These are phyloP conservation scores for Diutina mesorugosa DNA, from an alignment of 1,139 yeast genomes.

Conservation along the genomic window DNA sequence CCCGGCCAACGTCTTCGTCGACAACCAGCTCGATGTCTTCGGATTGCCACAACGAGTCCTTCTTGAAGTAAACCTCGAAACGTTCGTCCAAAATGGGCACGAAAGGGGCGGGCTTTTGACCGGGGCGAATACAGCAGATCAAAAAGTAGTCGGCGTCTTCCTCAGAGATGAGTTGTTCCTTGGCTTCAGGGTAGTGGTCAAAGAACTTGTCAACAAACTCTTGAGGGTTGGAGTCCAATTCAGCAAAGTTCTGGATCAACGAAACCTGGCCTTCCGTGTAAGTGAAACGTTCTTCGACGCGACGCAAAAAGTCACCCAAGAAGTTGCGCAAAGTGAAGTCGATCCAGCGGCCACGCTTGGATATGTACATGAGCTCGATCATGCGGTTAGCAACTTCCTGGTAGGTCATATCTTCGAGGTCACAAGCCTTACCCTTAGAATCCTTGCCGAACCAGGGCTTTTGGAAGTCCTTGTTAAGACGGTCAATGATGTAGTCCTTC, in stretches of 20 bases:
- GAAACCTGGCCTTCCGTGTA: constrained; percentile 39
- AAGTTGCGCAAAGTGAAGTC: constrained; percentile 79
- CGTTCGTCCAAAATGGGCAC: constrained; percentile 91
- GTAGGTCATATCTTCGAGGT: constrained; percentile 91
- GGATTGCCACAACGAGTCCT: constrained; percentile 98
- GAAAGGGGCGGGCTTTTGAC: constrained; percentile 95
- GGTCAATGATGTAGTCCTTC: constrained; percentile 74
- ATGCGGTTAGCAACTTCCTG: constrained; percentile 80
- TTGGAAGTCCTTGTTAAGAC: constrained; percentile 87
- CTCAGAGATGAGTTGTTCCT: constrained; percentile 75
- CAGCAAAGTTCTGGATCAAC: constrained; percentile 58
- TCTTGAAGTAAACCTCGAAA: constrained; percentile 93
- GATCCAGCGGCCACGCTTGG: constrained; percentile 76
- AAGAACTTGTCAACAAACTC: constrained; percentile 47
- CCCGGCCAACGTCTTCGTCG: constrained; percentile 93
- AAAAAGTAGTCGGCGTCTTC: constrained; percentile 93
- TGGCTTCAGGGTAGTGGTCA: constrained; percentile 58
- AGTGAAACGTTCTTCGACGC: constrained; percentile 95
- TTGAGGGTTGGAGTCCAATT: constrained; percentile 52
- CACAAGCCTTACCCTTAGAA: constrained; percentile 61
- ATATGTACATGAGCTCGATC: constrained; percentile 80
- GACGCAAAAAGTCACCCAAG: constrained; percentile 75
- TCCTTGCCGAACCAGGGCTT: constrained; percentile 93
- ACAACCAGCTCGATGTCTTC: constrained; percentile 95
- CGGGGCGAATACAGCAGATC: constrained; percentile 69